Base-by-base conservation (phyloP, 2,329 filamentous ascomycete genomes). In the Epichloe amarillans region DNA sequence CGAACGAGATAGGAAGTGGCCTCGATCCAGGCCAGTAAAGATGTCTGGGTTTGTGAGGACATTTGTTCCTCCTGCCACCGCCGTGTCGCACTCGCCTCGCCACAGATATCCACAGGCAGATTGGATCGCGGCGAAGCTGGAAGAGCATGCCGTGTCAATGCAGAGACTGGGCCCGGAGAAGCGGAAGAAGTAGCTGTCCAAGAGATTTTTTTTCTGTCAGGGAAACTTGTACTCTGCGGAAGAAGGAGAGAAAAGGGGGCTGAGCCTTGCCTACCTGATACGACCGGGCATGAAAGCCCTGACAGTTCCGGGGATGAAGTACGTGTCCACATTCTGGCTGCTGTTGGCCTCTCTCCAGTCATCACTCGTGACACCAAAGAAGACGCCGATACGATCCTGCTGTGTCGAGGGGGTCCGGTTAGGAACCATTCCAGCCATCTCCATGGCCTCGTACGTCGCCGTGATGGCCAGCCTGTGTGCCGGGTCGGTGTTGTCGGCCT, bases 271-370 rank as follows among this genome's bases (percentile, higher is more conserved):
- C 26, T 88, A 88, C 21, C 39, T 88, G 62, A 88, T 87, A 80
- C 76, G 69, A 0, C 75, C 77, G 0, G 71, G 70, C 0, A 64
- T 69, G 51, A 80, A 80, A 0, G 74, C 76, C 17, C 77, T 66
- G 6, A 65, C 63, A 30, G 69, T 69, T 19, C 75, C 75, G 0
- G 76, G 71, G 43, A 80, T 74, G 56, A 65, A 76, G 58, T 80
- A 79, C 0, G 74, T 77, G 50, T 72, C 71, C n/a, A 80, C 70
- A 5, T 86, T 80, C 60, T 89, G 82, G 0, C 78, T 77, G 10
- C 77, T 79, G 61, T 89, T 89, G 52, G 86, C 80, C 77, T 89
- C 86, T 68, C 82, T 75, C 76, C 82, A 90, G 61, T 90, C 86
- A 54, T 89, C 83, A 48, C 82, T 86, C 1, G 85, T 85, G 61